phyloP scores from a whole-genome alignment of 2,329 filamentous ascomycete species.

The Cyclaneusma minus region DNA sequence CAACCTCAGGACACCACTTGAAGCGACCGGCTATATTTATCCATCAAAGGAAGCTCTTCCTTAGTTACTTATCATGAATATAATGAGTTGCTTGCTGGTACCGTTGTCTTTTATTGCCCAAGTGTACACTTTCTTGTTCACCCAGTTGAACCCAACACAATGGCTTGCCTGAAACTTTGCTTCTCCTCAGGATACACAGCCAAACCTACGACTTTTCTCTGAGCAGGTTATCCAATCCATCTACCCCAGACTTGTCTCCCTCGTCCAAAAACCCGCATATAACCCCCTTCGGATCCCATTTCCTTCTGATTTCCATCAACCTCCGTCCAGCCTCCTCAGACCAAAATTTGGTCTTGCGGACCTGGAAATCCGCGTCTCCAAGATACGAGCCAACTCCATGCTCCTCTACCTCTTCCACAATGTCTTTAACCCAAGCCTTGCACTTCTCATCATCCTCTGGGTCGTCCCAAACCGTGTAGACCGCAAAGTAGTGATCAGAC shows the following conservation, averaged over 20 bases:
- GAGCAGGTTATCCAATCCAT: conserved; percentile 26
- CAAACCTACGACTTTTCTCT: too few relatives aligned
- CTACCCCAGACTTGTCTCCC: conserved; percentile 24
- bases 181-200: too few relatives aligned
- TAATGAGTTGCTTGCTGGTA: too few relatives aligned
- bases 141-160: too few relatives aligned
- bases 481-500: conserved; percentile 37
- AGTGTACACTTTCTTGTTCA: too few relatives aligned
- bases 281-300: conserved; percentile 27
- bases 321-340: conserved; percentile 22
- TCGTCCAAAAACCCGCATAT: conserved; percentile 29
- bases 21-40: too few relatives aligned
- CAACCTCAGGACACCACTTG: too few relatives aligned
- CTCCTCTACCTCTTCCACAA: conserved; percentile 24
- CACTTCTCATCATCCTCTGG: conserved; percentile 27
- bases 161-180: too few relatives aligned
- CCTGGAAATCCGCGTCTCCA: conserved; percentile 37
- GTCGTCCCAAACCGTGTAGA: conserved; percentile 35
- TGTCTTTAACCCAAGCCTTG: conserved; percentile 25
- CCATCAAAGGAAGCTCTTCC: too few relatives aligned
- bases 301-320: conserved; percentile 26
- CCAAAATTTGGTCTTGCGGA: conserved; percentile 31
- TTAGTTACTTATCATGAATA: too few relatives aligned
- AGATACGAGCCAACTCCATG: conserved; percentile 33
- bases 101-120: too few relatives aligned